Conservation (phyloP, 495 filamentous ascomycete species). For the Annulohypoxylon maeteangense region DNA sequence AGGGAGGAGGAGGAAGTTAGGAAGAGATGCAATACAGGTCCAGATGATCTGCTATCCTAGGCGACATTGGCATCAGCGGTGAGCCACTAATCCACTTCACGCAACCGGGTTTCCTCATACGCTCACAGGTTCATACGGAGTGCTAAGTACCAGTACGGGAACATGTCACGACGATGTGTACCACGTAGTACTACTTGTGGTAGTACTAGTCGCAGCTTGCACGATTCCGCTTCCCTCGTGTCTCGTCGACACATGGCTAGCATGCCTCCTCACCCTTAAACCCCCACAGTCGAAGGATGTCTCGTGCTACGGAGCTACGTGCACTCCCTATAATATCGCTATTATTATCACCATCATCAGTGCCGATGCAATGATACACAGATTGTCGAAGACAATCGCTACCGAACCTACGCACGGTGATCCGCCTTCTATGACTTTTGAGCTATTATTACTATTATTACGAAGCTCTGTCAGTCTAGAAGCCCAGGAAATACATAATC, state of each 20-base stretch:
- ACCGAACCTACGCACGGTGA: slow-evolving; percentile 33
- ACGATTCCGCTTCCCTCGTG: slow-evolving; percentile 23
- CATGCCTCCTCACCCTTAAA: slow-evolving; percentile 18
- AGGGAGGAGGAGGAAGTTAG: too few relatives aligned
- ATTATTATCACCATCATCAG: slow-evolving; percentile 38
- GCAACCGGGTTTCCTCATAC: slow-evolving; percentile 29
- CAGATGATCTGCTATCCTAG: slow-evolving; percentile 41
- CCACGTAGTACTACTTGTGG: slow-evolving; percentile 19
- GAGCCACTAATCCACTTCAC: slow-evolving; percentile 38
- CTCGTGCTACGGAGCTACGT: slow-evolving; percentile 29
- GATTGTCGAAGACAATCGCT: slow-evolving; percentile 45
- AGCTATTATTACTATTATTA: slow-evolving; percentile 33
- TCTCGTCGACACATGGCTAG: slow-evolving; percentile 43
- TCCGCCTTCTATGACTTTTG: slow-evolving; percentile 13
- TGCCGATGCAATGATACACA: slow-evolving; percentile 41
- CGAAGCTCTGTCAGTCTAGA: slow-evolving; percentile 32
- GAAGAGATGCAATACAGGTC: slow-evolving; percentile 10
- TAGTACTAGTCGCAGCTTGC: slow-evolving; percentile 11
- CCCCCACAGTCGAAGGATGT: slow-evolving; percentile 36
- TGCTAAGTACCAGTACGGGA: slow-evolving; percentile 22
- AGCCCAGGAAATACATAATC: slow-evolving; percentile 29
- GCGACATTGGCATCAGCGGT: slow-evolving; percentile 41
- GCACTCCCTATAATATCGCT: slow-evolving; percentile 31
- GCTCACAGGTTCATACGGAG: background rate
- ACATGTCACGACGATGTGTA: slow-evolving; percentile 17